Evolutionary conservation across 148 eudicot species (phyloP), one percentile per base, ranked within the genome.

Genomic region (Rhododendron simsii): DNA sequence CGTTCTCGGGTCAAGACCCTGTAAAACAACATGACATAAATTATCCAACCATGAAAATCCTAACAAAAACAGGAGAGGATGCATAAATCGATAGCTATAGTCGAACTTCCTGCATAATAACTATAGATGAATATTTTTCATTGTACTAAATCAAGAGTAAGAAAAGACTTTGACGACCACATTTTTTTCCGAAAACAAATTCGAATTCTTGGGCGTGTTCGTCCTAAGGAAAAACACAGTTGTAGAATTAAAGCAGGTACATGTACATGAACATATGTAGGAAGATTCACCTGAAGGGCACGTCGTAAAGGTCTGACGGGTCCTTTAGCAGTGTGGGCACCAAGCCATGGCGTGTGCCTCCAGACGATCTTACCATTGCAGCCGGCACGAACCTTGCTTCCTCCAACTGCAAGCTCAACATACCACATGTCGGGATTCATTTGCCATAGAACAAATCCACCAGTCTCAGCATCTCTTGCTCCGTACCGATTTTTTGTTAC

Each of bases 321-420:
- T 28, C 94, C 94, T 85, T 92, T 92, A 13, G 94, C 94, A 28
- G 92, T 82, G 81, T 91, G 94, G 35, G 94, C 88, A 28, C 94
- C 94, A 78, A 91, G 90, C 94, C 94, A 92, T 20, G 94, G 94
- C 2, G 94, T 92, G 85, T 92, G 92, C 88, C 94, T 89, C 94
- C 94, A 92, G 20, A 92, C 94, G 11, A 92, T 84, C 83, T 89
- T 89, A 13, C 94, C 94, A 81, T 92, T 92, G 88, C 94, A 92
- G 73, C 94, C 94, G 0, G 94, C 94, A 53, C 87, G 94, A 84
- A 92, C 90, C 83, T 92, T 92, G 88, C 91, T 91, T 59, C 91
- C 92, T 18, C 92, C 91, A 23, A 89, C 92, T 3, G 92, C 91
- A 84, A 92, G 91, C 89, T 92, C 94, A 5, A 92, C 91, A 85